These are phyloP conservation scores for Fremontodendron californicum DNA, from an alignment of 345 rosid genomes.

Conservation along the genomic window DNA sequence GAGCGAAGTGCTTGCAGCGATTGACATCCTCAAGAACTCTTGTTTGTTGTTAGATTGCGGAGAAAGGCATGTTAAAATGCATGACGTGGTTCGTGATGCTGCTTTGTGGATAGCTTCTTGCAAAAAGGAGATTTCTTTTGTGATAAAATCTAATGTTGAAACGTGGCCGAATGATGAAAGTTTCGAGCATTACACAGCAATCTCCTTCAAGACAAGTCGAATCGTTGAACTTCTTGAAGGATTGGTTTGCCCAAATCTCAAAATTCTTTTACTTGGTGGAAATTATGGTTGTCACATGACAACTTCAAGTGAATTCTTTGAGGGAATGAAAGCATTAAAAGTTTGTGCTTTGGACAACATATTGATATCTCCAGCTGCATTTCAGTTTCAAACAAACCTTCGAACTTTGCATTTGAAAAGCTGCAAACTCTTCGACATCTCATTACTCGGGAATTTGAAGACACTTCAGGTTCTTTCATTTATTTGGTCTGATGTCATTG, in stretches of 20 bases:
- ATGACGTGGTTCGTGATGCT: too few species aligned
- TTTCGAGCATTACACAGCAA: neutral
- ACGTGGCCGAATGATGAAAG: neutral
- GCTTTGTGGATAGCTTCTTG: too few species aligned
- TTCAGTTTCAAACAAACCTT: neutral
- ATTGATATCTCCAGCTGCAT: neutral
- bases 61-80: neutral
- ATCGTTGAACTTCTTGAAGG: neutral
- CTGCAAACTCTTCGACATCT: neutral
- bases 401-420: neutral
- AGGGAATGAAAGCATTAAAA: neutral
- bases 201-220: neutral
- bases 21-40: neutral
- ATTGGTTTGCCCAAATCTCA: neutral
- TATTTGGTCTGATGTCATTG: too few species aligned
- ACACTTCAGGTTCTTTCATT: too few species aligned
- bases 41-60: too few species aligned
- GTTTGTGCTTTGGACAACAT: neutral
- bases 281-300: neutral
- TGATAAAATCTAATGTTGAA: neutral
- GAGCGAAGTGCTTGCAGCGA: neutral
- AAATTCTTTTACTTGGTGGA: neutral
- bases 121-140: neutral
- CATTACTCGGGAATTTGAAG: too few species aligned
- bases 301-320: neutral